Evolutionary conservation across 768 basidiomycete genomes (phyloP).

Genomic region (Mycena rosella): DNA sequence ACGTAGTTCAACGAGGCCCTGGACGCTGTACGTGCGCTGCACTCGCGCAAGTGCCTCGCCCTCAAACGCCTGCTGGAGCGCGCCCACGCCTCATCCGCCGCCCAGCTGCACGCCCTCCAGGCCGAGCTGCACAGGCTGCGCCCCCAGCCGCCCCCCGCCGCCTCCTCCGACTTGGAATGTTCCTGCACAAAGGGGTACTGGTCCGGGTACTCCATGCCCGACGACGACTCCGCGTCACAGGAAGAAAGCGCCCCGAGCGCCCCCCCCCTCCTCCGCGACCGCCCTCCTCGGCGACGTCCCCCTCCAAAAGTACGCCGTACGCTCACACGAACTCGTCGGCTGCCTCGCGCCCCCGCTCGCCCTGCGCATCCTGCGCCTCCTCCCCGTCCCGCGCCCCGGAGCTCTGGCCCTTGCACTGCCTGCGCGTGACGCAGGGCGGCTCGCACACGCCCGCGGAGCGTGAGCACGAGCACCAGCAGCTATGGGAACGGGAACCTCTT

Average conservation of each 20-base stretch:
- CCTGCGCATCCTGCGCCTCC: conserved; percentile 69
- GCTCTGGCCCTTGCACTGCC: conserved; percentile 83
- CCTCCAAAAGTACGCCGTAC: conserved; percentile 84
- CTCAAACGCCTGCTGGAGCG: conserved; percentile 87
- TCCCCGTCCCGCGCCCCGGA: conserved; percentile 64
- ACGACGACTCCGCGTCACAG: conserved; percentile 58
- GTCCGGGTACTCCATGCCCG: conserved; percentile 71
- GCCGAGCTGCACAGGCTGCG: conserved; percentile 82
- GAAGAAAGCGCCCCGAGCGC: conserved; percentile 52
- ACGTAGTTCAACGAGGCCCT: conserved; percentile 52
- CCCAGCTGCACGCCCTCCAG: conserved; percentile 88
- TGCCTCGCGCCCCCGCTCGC: conserved; percentile 79
- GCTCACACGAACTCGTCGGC: conserved; percentile 87
- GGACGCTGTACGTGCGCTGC: conserved; percentile 55
- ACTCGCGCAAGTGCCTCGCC: conserved; percentile 70
- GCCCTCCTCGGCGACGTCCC: conserved; percentile 80
- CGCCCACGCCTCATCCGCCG: conserved; percentile 81
- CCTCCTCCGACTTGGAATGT: conserved; percentile 31
- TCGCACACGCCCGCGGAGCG: conserved; percentile 66
- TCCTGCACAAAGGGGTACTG: conserved; percentile 71
- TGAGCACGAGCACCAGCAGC: conserved; percentile 14
- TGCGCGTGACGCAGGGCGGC: conserved; percentile 78
- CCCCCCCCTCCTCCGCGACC: conserved; percentile 42
- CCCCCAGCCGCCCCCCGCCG: conserved; percentile 43
- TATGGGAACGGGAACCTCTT: conserved; percentile 24